These are phyloP conservation scores for Luzula sylvatica DNA, from an alignment of 176 grass and related monocot species.

Conservation along the genomic window DNA sequence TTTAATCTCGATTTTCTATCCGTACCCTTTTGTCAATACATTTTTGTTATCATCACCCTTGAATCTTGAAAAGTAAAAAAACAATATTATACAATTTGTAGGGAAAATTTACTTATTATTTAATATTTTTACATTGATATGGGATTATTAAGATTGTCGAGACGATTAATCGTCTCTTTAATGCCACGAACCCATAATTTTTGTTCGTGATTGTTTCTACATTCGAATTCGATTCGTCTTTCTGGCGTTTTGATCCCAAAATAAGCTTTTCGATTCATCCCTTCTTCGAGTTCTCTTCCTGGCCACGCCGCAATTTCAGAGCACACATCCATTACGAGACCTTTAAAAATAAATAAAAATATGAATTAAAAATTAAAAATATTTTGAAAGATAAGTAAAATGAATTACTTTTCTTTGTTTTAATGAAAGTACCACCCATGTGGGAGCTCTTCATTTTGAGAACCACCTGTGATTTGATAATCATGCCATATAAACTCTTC, in stretches of 20 bases:
- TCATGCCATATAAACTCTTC: neutral
- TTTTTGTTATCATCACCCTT: too few relatives aligned
- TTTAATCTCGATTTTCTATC: conserved; percentile 4
- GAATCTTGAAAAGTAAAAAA: too few relatives aligned
- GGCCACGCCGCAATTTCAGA: conserved; percentile 63
- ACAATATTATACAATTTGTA: too few relatives aligned
- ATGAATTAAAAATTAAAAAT: neutral
- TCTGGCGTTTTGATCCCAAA: conserved; percentile 69
- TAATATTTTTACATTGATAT: conserved; percentile 13
- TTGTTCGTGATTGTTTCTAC: conserved; percentile 52
- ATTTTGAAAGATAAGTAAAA: neutral
- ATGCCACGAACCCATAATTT: conserved; percentile 65
- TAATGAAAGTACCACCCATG: conserved; percentile 86
- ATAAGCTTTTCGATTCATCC: conserved; percentile 47
- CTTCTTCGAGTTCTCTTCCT: conserved; percentile 63
- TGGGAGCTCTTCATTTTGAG: conserved; percentile 82
- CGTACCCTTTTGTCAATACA: too few relatives aligned
- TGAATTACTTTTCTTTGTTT: conserved; percentile 80
- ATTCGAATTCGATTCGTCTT: conserved; percentile 80
- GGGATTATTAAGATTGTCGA: conserved; percentile 31
- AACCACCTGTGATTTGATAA: too few relatives aligned
- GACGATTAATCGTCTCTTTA: conserved; percentile 51
- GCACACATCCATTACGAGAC: conserved; percentile 47
- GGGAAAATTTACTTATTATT: neutral
- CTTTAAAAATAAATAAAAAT: conserved; percentile 17